Evolutionary conservation across 768 basidiomycete genomes (phyloP), one percentile per base, ranked within the genome.

Genomic region (Auriscalpium vulgare): DNA sequence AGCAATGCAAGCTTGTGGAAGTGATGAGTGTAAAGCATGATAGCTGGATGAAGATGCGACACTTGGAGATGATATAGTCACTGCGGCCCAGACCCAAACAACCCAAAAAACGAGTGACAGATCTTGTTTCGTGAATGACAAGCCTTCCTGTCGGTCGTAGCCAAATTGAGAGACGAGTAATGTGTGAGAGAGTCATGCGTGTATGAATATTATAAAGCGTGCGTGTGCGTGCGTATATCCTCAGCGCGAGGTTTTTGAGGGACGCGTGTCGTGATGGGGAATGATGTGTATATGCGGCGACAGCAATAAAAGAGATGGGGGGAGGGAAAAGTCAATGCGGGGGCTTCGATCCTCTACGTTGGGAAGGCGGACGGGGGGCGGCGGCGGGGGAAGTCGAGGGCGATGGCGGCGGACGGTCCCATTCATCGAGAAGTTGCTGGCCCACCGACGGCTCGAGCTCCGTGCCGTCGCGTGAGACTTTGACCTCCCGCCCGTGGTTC

Each of bases 401-500:
- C 60, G 55, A 61, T 45, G 57, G 61, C 3, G 57, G 66, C 17
- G 77, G 69, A 47, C 59, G 67, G 44, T 72, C 68, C 90, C 90
- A 93, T 61, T 88, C 85, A 6, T 83, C 82, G 55, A 94, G 53
- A 40, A 94, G 68, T 59, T 69, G 74, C 62, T 82, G 76, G 23
- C 89, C 90, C 13, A 90, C 79, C 1, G 64, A 65, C 2, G 94
- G 92, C 67, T 97, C 95, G 17, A 98, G 68, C 67, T 97, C 95
- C 1, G 94, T 97, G 16, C 95, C 95, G 66, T 95, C 91, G 49
- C 90, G 75, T 11, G 89, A 92, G 8, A 90, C 82, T 73, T 90
- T 88, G 47, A 90, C 78, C 64, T 89, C 85, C 50, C 82, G 74
- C 56, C 88, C 89, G 61, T 91, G 82, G 63, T 97, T 97, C 93